These are phyloP conservation scores for Boeremia exigua DNA, from an alignment of 2,329 filamentous ascomycete species.

Conservation along the genomic window DNA sequence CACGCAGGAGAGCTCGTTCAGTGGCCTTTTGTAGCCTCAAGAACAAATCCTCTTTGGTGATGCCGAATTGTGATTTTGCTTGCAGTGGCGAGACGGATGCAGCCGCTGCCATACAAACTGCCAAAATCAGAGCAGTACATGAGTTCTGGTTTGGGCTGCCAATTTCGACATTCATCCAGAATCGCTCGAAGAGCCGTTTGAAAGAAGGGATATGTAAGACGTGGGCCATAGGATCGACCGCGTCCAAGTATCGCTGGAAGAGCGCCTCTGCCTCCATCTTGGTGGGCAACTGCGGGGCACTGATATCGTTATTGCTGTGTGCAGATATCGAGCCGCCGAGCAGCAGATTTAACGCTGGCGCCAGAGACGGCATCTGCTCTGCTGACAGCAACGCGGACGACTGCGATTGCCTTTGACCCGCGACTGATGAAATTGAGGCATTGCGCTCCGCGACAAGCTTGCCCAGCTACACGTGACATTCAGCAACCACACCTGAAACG, in stretches of 20 bases:
- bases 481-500: conserved; percentile 25
- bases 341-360: conserved; percentile 44
- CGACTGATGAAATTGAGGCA: conserved; percentile 39
- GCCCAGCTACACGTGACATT: conserved; percentile 42
- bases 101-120: conserved; percentile 48
- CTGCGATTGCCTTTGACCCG: conserved; percentile 45
- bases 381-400: conserved; percentile 44
- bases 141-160: conserved; percentile 46
- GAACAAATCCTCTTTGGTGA: conserved; percentile 47
- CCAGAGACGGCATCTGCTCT: conserved; percentile 47
- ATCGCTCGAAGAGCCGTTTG: conserved; percentile 46
- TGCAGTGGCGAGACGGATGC: conserved; percentile 46
- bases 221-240: conserved; percentile 48
- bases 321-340: conserved; percentile 40
- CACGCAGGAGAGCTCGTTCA: conserved; percentile 43
- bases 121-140: conserved; percentile 45
- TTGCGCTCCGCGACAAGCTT: conserved; percentile 47
- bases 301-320: conserved; percentile 37
- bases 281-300: conserved; percentile 41
- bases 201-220: conserved; percentile 47
- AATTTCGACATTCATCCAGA: conserved; percentile 47
- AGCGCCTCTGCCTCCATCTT: conserved; percentile 45
- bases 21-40: conserved; percentile 46
- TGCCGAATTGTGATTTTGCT: conserved; percentile 48
- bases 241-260: conserved; percentile 43